Evolutionary conservation across 2,329 filamentous ascomycete genomes (phyloP).

Genomic region (Coniochaeta pulveracea): DNA sequence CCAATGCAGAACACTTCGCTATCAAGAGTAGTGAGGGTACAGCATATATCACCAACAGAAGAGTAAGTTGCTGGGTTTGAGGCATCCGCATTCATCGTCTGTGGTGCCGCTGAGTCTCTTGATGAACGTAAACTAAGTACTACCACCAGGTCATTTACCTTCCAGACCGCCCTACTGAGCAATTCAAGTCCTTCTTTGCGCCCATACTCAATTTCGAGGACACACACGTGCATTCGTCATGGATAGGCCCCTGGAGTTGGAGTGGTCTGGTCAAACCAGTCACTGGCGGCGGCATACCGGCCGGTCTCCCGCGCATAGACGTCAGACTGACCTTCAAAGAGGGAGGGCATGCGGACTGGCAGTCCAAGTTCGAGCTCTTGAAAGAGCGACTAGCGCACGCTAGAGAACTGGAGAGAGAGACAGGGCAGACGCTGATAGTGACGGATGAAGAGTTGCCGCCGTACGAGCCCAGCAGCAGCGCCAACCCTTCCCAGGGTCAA

Average conservation of each 20-base stretch:
- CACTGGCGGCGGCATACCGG: conserved; percentile 69
- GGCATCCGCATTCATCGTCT: neutral
- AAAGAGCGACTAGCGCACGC: conserved; percentile 76
- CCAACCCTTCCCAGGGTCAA: conserved; percentile 15
- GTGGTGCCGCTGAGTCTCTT: neutral
- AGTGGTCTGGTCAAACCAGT: conserved; percentile 70
- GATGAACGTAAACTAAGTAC: neutral
- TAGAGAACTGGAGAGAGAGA: conserved; percentile 61
- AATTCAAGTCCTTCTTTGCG: conserved; percentile 78
- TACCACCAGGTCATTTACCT: conserved; percentile 69
- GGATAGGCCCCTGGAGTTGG: conserved; percentile 91
- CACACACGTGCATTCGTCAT: conserved; percentile 75
- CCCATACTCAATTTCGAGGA: conserved; percentile 83
- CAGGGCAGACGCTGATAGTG: conserved; percentile 43
- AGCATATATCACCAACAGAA: conserved; percentile 74
- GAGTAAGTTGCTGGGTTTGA: conserved; percentile 41
- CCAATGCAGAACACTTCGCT: conserved; percentile 51
- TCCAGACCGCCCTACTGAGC: conserved; percentile 54
- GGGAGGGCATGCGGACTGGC: conserved; percentile 88
- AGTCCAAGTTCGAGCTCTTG: conserved; percentile 69
- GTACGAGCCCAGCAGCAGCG: conserved; percentile 53
- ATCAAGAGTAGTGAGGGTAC: conserved; percentile 64
- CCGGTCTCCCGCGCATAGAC: conserved; percentile 61
- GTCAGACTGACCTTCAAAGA: conserved; percentile 86
- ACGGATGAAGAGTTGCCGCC: conserved; percentile 80